Percentiles rank a stretch among this genome's conserved stretches.
Evolutionary conservation across 2,329 filamentous ascomycete species (phyloP).

Genomic region (Grosmannia huntii): DNA sequence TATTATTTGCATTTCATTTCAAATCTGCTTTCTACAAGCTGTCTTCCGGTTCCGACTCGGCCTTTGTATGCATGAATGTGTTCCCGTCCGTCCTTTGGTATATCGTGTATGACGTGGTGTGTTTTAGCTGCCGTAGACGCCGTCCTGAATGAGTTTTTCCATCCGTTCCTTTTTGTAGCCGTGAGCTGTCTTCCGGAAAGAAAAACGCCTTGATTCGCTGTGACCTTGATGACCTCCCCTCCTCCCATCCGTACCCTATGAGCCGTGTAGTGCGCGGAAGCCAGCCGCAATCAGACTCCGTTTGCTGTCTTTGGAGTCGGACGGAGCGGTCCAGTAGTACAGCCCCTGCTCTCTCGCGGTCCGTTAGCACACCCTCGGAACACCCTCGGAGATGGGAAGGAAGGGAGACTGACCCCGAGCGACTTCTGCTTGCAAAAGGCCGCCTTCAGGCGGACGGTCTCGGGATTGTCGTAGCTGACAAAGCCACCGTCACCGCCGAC

Average conservation of each 20-base stretch:
- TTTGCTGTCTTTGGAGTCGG: constrained; percentile 47
- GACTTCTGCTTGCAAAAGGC: constrained; percentile 57
- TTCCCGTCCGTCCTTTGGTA: not conserved
- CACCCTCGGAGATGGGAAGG: not conserved
- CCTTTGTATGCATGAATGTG: not conserved
- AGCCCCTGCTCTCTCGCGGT: constrained; percentile 38
- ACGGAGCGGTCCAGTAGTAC: constrained; percentile 73
- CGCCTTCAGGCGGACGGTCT: constrained; percentile 65
- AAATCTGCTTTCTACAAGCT: too few relatives aligned
- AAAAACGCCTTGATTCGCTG: not conserved
- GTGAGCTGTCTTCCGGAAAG: not conserved
- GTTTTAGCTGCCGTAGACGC: not conserved
- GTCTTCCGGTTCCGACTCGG: too few relatives aligned
- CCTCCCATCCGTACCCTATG: constrained; percentile 13
- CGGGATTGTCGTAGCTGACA: constrained; percentile 66
- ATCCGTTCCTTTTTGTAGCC: not conserved
- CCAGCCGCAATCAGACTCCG: constrained; percentile 46
- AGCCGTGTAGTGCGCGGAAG: constrained; percentile 43
- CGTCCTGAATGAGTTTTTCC: not conserved
- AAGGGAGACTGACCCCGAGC: constrained; percentile 41
- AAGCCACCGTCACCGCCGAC: constrained; percentile 63
- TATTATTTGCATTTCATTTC: not conserved
- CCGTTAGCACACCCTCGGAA: not conserved
- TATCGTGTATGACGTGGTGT: not conserved
- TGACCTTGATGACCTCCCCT: not conserved